Percentiles rank a stretch among this genome's conserved stretches.
These are phyloP conservation scores for Physcomitrellopsis africana DNA, from an alignment of 225 moss, liverwort and hornwort genomes.

Conservation along the genomic window DNA sequence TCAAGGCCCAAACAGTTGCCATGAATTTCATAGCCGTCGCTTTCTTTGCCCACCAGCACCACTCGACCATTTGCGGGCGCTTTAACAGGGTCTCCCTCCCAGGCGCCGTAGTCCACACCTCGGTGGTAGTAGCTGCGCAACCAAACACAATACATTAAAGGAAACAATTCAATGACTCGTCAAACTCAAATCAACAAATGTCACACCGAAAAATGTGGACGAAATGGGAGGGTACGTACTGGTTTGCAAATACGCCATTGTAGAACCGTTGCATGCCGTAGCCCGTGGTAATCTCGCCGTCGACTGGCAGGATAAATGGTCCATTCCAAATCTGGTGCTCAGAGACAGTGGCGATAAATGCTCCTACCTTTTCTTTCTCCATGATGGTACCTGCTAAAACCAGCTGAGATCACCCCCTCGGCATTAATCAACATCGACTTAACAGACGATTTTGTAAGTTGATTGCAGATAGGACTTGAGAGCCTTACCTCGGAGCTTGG, in stretches of 20 bases:
- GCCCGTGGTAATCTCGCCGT: constrained; percentile 64
- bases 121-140: constrained; percentile 66
- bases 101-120: constrained; percentile 75
- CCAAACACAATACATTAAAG: constrained; percentile 9
- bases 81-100: constrained; percentile 68
- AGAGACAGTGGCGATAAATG: constrained; percentile 47
- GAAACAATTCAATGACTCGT: neutral
- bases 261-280: constrained; percentile 78
- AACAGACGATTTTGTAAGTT: neutral
- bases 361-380: constrained; percentile 66
- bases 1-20: constrained; percentile 80
- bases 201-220: neutral
- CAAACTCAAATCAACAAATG: too few species aligned
- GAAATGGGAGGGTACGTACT: constrained; percentile 33
- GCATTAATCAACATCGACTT: constrained; percentile 15
- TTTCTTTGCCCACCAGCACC: constrained; percentile 68
- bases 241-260: constrained; percentile 70
- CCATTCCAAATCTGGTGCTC: constrained; percentile 67
- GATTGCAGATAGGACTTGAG: neutral
- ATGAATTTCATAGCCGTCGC: constrained; percentile 72
- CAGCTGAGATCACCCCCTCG: constrained; percentile 36
- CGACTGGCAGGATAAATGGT: constrained; percentile 60
- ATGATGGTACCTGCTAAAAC: constrained; percentile 50
- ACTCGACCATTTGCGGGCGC: constrained; percentile 69
- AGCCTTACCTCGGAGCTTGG: constrained; percentile 57